A percentile compares a stretch with the other conserved stretches of the same genome.
phyloP scores from a whole-genome alignment of 2,329 filamentous ascomycete genomes.

The Hawksworthiomyces lignivorus region DNA sequence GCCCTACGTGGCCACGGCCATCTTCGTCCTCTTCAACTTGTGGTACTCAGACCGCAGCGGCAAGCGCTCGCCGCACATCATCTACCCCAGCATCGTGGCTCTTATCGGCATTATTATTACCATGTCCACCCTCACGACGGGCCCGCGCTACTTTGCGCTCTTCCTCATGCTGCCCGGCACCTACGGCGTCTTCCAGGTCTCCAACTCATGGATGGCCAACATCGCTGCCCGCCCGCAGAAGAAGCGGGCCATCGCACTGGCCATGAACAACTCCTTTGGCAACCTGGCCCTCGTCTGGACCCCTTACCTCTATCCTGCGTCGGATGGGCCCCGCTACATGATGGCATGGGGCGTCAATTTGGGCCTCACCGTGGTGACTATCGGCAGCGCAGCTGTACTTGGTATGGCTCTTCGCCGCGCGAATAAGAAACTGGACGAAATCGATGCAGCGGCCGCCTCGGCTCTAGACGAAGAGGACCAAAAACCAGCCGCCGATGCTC shows the following conservation, averaged over 20 bases:
- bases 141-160: background rate
- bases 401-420: constrained; percentile 3
- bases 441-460: constrained; percentile 1
- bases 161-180: constrained; percentile 10
- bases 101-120: background rate
- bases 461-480: constrained; percentile 6
- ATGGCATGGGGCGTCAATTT: constrained; percentile 16
- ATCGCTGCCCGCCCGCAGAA: constrained; percentile 19
- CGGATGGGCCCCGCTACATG: constrained; percentile 17
- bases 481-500: background rate
- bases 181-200: constrained; percentile 20
- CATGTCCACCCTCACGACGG: no score
- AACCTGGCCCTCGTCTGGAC: constrained; percentile 21
- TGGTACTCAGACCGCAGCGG: constrained; percentile 23
- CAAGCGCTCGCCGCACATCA: constrained; percentile 18
- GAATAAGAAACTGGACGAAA: constrained; percentile 13
- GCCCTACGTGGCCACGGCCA: constrained; percentile 22
- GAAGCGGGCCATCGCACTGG: constrained; percentile 19
- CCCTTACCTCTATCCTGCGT: constrained; percentile 19
- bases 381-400: background rate
- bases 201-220: constrained; percentile 23
- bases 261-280: constrained; percentile 21
- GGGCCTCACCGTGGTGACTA: constrained; percentile 2
- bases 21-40: constrained; percentile 22
- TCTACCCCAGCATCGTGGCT: constrained; percentile 8